Percentiles rank a stretch among this genome's conserved stretches.
These are phyloP conservation scores for Centrapalus pauciflorus DNA, from an alignment of 129 eudicot species.

Conservation along the genomic window DNA sequence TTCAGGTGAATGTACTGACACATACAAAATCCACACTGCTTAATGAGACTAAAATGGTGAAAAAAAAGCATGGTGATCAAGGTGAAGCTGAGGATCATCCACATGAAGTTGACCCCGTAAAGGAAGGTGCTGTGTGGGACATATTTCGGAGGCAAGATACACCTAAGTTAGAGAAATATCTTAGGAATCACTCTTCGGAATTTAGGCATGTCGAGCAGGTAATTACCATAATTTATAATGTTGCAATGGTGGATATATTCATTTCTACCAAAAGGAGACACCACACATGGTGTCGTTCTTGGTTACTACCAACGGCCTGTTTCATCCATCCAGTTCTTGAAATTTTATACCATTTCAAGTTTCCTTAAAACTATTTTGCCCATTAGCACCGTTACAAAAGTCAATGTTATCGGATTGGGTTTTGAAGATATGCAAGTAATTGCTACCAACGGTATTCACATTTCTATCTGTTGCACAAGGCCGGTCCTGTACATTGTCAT, in stretches of 20 bases:
- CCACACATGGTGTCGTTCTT: too few species aligned
- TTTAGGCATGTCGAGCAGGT: conserved; percentile 44
- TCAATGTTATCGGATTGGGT: too few species aligned
- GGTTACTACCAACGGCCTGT: too few species aligned
- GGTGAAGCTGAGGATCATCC: conserved; percentile 17
- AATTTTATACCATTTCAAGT: too few species aligned
- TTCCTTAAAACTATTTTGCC: too few species aligned
- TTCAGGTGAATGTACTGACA: conserved; percentile 47
- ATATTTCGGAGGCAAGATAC: conserved; percentile 43
- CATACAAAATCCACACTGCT: conserved; percentile 32
- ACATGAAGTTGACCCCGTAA: conserved; percentile 1
- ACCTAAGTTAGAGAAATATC: conserved; percentile 32
- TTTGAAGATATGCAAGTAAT: too few species aligned
- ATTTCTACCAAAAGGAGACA: neutral
- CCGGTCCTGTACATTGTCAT: too few species aligned
- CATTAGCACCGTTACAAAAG: too few species aligned
- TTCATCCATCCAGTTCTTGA: too few species aligned
- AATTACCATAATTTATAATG: neutral
- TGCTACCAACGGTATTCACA: too few species aligned
- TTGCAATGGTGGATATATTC: neutral
- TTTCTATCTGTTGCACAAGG: too few species aligned
- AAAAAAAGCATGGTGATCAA: conserved; percentile 20
- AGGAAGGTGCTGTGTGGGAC: conserved; percentile 56
- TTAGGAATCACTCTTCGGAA: conserved; percentile 29
- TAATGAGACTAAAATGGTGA: conserved; percentile 2